A percentile compares a stretch with the other conserved stretches of the same genome.
Evolutionary conservation across 73 alveolate species (phyloP).

Genomic region (Loxodes magnus): DNA sequence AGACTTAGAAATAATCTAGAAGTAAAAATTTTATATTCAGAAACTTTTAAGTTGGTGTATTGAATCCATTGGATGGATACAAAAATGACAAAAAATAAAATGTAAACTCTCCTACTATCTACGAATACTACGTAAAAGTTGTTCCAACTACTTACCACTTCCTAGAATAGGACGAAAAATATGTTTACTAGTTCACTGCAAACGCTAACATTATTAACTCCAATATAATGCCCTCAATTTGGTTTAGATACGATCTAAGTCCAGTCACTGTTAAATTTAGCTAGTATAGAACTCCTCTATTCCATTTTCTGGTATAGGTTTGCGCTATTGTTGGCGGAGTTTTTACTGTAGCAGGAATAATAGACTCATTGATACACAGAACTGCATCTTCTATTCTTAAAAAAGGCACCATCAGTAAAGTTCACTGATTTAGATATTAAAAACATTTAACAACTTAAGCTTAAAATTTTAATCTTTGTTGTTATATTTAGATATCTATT

Average conservation of each 20-base stretch:
- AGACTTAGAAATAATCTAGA: constrained; percentile 43
- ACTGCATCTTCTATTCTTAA: constrained; percentile 42
- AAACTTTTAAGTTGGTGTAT: constrained; percentile 49
- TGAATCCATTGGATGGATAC: constrained; percentile 55
- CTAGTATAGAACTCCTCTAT: constrained; percentile 59
- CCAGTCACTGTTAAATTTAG: constrained; percentile 81
- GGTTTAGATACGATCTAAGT: constrained; percentile 76
- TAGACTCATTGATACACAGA: constrained; percentile 61
- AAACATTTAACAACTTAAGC: no score
- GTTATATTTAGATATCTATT: no score
- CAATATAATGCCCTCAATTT: constrained; percentile 57
- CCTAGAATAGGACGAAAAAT: constrained; percentile 30
- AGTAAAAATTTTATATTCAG: no score
- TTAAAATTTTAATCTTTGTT: no score
- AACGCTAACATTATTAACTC: constrained; percentile 44
- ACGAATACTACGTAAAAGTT: constrained; percentile 73
- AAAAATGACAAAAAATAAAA: constrained; percentile 12
- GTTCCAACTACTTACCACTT: constrained; percentile 86
- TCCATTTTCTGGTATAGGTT: constrained; percentile 75
- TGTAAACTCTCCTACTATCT: constrained; percentile 16
- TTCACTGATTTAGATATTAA: no score
- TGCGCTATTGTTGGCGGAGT: constrained; percentile 97
- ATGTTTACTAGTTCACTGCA: constrained; percentile 76
- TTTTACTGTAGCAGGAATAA: constrained; percentile 86
- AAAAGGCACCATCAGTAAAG: no score